Evolutionary conservation across 495 filamentous ascomycete genomes (phyloP), one percentile per base, ranked within the genome.

Genomic region (Penicillium arizonense): DNA sequence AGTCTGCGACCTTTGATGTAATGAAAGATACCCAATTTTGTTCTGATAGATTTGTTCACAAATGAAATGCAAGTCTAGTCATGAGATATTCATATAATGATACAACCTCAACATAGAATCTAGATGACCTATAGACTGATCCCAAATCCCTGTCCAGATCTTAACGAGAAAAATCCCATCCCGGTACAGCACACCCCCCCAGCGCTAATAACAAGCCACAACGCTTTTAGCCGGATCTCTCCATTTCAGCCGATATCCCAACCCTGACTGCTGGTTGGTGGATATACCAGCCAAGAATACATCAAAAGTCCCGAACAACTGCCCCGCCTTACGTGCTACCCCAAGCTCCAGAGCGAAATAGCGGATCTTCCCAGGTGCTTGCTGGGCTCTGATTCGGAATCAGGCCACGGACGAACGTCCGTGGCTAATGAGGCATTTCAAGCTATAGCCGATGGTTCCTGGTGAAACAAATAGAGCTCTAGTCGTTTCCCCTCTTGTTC

Each of bases 1-100:
- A 52, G 53, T n/a, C 35, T 76, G 38, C 54, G 72, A 20, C 72
- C 72, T 28, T 52, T 73, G 44, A 51, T 62, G 24, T 67, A 39
- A 57, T 43, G 14, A 14, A 44, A 48, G 16, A 48, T 57, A 48
- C 50, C 50, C 45, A 54, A 39, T 52, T 23, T 41, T 16, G 28
- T n/a, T 43, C 48, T 43, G 37, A 34, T 50, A 38, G 41, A 34
- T 41, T 26, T 50, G 47, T 34, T 32, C 33, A 32, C n/a, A 32
- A 39, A 23, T 35, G 30, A 50, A 9, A 43, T 7, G 30, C 20
- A 20, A 42, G 34, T 18, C 34, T 34, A 23, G 12, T 5, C 23
- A 50, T 42, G 6, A 7, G 6, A 10, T 30, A 30, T 5, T 30
- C 28, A 30, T 30, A 30, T 30, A 5, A 6, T 7, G 18, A 8